phyloP scores from a whole-genome alignment of 257 asterid genomes.

The Petunia secreta region DNA sequence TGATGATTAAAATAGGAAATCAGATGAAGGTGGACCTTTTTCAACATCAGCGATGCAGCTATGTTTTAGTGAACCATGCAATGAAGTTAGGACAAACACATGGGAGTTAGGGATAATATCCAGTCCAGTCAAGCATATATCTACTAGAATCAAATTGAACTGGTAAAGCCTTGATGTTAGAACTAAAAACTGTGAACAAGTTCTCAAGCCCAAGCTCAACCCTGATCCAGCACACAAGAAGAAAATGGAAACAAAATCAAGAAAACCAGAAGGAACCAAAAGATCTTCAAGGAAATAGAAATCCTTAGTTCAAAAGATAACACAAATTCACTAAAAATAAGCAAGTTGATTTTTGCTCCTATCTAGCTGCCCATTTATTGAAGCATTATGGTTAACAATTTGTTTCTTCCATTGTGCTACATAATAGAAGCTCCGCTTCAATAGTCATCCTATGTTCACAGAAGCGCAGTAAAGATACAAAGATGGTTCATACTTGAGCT shows the following conservation, averaged over 20 bases:
- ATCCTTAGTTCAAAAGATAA: neutral
- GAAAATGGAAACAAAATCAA: constrained; percentile 3
- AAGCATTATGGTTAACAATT: constrained; percentile 12
- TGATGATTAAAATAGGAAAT: neutral
- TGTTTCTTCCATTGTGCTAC: constrained; percentile 9
- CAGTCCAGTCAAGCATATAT: neutral
- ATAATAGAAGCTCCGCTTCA: constrained; percentile 20
- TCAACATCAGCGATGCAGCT: neutral
- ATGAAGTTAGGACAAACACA: neutral
- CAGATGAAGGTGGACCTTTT: constrained; percentile 6
- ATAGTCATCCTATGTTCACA: neutral
- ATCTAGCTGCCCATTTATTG: neutral
- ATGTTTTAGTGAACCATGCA: constrained; percentile 7
- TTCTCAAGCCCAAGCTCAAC: constrained; percentile 11
- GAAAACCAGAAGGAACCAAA: constrained; percentile 12
- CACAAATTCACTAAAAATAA: constrained; percentile 6
- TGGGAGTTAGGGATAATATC: neutral
- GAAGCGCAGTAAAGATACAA: neutral
- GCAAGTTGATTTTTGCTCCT: neutral
- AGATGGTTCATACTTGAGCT: neutral
- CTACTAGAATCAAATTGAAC: constrained; percentile 16
- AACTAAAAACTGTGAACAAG: neutral
- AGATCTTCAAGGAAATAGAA: constrained; percentile 4
- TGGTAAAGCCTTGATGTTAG: neutral
- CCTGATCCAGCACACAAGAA: neutral